Percentiles rank a stretch among this genome's conserved stretches.
Evolutionary conservation across 2,329 filamentous ascomycete species (phyloP).

Genomic region (Trichoderma semiorbis): DNA sequence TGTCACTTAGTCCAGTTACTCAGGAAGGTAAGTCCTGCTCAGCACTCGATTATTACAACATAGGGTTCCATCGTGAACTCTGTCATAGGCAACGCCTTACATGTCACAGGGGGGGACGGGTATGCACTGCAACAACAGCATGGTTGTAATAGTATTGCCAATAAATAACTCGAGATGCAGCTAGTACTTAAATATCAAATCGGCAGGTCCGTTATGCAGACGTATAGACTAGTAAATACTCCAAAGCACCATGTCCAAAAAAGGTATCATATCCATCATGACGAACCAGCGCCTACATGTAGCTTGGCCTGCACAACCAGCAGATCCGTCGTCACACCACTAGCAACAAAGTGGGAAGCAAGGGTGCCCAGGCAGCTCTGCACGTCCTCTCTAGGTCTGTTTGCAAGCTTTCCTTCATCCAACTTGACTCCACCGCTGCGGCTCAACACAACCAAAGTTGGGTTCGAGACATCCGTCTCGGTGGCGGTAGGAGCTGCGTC

Average conservation of each 20-base stretch:
- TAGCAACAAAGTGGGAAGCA: constrained; percentile 24
- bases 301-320: constrained; percentile 33
- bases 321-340: constrained; percentile 25
- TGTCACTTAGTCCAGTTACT: not conserved
- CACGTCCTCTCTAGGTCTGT: constrained; percentile 22
- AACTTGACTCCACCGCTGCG: constrained; percentile 20
- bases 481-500: constrained; percentile 16
- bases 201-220: not conserved
- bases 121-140: not conserved
- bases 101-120: not conserved
- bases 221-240: not conserved
- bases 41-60: not conserved
- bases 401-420: constrained; percentile 24
- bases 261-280: constrained; percentile 1
- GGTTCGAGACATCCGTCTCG: constrained; percentile 8
- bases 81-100: not conserved
- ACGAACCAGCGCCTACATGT: not conserved
- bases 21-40: not conserved
- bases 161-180: not conserved
- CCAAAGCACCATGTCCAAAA: not conserved
- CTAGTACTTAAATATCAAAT: not conserved
- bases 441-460: constrained; percentile 26
- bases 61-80: not conserved
- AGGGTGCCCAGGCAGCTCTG: constrained; percentile 25
- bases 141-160: not conserved